Conservation (phyloP, 106 monocot genomes). For the Dioscorea alata region DNA sequence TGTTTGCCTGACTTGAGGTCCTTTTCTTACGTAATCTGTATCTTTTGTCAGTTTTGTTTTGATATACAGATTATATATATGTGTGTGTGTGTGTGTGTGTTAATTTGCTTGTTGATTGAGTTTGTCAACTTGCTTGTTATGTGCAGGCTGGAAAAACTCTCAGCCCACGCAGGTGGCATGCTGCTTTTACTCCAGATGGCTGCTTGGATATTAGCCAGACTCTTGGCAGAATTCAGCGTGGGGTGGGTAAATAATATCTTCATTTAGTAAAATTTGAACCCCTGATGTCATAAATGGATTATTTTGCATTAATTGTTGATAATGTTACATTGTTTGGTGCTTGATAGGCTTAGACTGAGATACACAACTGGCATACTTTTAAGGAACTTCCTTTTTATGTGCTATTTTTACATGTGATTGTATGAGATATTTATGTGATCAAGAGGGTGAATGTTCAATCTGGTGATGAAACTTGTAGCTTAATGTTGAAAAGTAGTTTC, state of each 20-base stretch:
- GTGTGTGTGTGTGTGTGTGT: not conserved
- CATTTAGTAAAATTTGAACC: not conserved
- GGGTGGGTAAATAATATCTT: constrained; percentile 23
- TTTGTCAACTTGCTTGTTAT: not conserved
- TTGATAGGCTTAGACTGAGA: not conserved
- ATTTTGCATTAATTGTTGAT: not conserved
- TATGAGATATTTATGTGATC: no score
- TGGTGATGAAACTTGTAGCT: no score
- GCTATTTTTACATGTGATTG: no score
- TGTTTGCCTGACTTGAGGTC: no score
- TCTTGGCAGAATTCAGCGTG: constrained; percentile 53
- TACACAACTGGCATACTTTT: not conserved
- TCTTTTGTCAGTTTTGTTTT: no score
- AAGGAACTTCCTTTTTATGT: no score
- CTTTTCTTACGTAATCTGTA: no score
- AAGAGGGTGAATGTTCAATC: no score
- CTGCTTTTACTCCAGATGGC: constrained; percentile 64
- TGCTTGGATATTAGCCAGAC: constrained; percentile 50
- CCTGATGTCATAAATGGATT: no score
- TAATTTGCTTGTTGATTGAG: not conserved
- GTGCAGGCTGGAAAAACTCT: constrained; percentile 64
- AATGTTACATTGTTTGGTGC: not conserved
- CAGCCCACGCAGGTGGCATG: constrained; percentile 54
- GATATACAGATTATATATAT: no score
- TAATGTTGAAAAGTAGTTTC: no score